Percentiles rank a stretch among this genome's conserved stretches.
Evolutionary conservation across 208 protist species (phyloP).

Genomic region (Acanthamoeba culbertsoni): DNA sequence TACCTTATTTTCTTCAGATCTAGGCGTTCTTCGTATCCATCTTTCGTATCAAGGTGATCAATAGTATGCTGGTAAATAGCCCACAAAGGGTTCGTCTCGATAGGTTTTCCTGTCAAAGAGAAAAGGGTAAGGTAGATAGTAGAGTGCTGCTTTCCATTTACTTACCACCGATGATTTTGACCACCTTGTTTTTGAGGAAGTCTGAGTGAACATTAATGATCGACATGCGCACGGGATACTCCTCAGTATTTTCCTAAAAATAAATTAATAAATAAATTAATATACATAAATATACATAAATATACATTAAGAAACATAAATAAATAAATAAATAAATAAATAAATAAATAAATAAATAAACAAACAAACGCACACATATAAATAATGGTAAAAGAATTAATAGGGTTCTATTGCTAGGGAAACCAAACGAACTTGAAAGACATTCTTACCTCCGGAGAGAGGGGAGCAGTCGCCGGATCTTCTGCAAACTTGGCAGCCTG

Average conservation of each 20-base stretch:
- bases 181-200: not conserved
- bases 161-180: not conserved
- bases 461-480: not conserved
- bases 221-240: not conserved
- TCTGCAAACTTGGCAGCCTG: not conserved
- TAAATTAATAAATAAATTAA: not conserved
- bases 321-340: no score
- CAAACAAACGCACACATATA: no score
- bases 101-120: not conserved
- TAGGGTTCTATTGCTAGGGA: no score
- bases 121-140: not conserved
- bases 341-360: no score
- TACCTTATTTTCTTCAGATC: constrained; percentile 20
- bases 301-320: no score
- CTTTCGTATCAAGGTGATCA: not conserved
- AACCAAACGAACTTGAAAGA: no score
- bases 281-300: no score
- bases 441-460: not conserved
- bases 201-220: not conserved
- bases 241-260: not conserved
- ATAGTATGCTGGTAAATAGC: not conserved
- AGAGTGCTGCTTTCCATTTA: not conserved
- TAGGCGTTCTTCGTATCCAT: not conserved
- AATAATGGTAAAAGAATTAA: no score
- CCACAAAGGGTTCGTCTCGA: not conserved